Evolutionary conservation across 495 filamentous ascomycete species (phyloP).

Genomic region (Penicillium pancosmium): DNA sequence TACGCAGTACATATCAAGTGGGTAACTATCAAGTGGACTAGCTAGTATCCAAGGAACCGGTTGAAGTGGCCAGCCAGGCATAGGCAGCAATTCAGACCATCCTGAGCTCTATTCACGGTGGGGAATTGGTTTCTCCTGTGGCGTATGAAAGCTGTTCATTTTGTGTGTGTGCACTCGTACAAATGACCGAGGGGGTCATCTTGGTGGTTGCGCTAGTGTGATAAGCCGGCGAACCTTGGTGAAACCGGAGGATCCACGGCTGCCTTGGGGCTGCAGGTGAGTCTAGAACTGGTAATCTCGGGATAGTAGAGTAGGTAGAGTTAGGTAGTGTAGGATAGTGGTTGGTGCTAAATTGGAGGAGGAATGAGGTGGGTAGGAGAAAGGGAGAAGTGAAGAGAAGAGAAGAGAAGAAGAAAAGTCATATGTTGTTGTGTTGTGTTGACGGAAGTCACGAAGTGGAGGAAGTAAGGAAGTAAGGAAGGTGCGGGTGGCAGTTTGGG

Average conservation of each 20-base stretch:
- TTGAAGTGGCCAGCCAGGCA: background rate
- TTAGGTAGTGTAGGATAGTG: background rate
- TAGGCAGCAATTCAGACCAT: background rate
- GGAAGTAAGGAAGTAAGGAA: too few relatives aligned
- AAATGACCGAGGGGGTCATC: too few relatives aligned
- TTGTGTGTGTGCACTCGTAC: too few relatives aligned
- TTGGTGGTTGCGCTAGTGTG: background rate
- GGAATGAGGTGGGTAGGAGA: background rate
- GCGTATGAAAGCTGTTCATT: too few relatives aligned
- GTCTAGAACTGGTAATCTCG: conserved; percentile 5
- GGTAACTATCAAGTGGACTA: background rate
- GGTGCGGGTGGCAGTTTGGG: too few relatives aligned
- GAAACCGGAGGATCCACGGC: conserved; percentile 1
- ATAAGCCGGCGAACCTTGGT: conserved; percentile 4
- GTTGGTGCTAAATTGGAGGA: background rate
- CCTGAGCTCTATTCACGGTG: background rate
- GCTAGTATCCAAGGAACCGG: background rate
- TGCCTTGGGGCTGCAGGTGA: conserved; percentile 2
- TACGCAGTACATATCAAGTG: background rate
- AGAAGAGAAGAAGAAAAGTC: too few relatives aligned
- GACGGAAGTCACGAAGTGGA: too few relatives aligned
- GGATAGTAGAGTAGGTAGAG: background rate
- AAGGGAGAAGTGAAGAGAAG: background rate
- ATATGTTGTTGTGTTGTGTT: too few relatives aligned
- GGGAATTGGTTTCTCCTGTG: too few relatives aligned